Percentiles rank a stretch among this genome's conserved stretches.
Conservation (phyloP, 805 yeast genomes). For the Wickerhamomyces bovis region DNA sequence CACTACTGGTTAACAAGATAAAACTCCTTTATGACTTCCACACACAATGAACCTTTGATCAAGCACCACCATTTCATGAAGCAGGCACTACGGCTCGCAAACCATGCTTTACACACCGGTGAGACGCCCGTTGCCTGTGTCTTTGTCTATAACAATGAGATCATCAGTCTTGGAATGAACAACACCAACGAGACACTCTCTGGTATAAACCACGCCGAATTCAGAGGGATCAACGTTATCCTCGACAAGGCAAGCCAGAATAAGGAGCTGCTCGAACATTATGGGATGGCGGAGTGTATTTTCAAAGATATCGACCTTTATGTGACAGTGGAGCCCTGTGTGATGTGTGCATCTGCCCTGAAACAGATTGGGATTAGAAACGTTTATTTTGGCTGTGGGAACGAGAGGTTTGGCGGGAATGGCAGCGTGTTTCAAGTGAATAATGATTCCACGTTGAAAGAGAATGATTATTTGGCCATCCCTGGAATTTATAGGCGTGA, state of each 20-base stretch:
- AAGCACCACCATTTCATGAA: constrained; percentile 38
- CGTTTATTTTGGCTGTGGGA: constrained; percentile 89
- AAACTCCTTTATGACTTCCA: background rate
- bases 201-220: constrained; percentile 92
- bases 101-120: constrained; percentile 52
- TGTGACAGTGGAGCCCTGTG: constrained; percentile 97
- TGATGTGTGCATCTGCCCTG: constrained; percentile 94
- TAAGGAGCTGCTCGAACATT: constrained; percentile 9
- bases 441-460: constrained; percentile 31
- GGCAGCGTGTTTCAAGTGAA: constrained; percentile 74
- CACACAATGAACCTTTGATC: background rate
- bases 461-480: constrained; percentile 41
- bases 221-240: constrained; percentile 64
- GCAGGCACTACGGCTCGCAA: constrained; percentile 50
- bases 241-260: constrained; percentile 27
- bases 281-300: constrained; percentile 26
- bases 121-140: constrained; percentile 88
- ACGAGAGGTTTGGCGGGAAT: constrained; percentile 95
- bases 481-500: constrained; percentile 82
- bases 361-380: constrained; percentile 68
- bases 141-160: constrained; percentile 45
- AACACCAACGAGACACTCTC: constrained; percentile 79
- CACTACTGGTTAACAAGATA: no score
- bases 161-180: constrained; percentile 76
- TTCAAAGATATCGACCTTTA: constrained; percentile 62